Conservation (phyloP, 306 rosid species). For the Carpinus fangiana region DNA sequence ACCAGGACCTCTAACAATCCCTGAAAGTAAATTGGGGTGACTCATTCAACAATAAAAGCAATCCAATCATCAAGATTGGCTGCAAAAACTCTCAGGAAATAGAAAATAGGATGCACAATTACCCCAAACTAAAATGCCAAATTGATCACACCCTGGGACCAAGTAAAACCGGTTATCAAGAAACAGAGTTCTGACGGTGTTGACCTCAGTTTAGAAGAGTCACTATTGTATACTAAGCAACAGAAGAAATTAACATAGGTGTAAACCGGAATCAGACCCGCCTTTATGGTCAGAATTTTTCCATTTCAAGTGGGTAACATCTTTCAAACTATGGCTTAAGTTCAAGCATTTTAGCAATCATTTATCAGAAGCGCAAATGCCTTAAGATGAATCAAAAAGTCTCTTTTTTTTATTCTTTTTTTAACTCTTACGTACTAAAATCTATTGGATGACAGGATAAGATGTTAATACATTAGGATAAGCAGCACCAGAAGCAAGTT, state of each 20-base stretch:
- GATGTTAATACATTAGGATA: background rate
- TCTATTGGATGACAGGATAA: background rate
- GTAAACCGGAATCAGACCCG: background rate
- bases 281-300: background rate
- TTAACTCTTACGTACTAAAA: background rate
- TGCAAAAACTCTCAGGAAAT: too few relatives aligned
- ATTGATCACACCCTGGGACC: too few relatives aligned
- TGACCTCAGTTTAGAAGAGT: background rate
- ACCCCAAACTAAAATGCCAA: too few relatives aligned
- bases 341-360: background rate
- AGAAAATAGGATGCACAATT: too few relatives aligned
- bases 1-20: too few relatives aligned
- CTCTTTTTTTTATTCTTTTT: background rate
- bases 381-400: background rate
- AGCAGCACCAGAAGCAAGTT: conserved; percentile 4
- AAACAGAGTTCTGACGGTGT: too few relatives aligned
- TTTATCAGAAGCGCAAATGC: background rate
- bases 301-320: background rate
- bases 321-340: background rate
- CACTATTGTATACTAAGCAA: background rate
- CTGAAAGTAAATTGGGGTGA: too few relatives aligned
- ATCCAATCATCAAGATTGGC: too few relatives aligned
- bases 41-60: too few relatives aligned
- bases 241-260: background rate
- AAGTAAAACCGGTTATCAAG: too few relatives aligned